These are phyloP conservation scores for Alternaria sp. DNA, from an alignment of 2,329 filamentous ascomycete species.

Conservation along the genomic window DNA sequence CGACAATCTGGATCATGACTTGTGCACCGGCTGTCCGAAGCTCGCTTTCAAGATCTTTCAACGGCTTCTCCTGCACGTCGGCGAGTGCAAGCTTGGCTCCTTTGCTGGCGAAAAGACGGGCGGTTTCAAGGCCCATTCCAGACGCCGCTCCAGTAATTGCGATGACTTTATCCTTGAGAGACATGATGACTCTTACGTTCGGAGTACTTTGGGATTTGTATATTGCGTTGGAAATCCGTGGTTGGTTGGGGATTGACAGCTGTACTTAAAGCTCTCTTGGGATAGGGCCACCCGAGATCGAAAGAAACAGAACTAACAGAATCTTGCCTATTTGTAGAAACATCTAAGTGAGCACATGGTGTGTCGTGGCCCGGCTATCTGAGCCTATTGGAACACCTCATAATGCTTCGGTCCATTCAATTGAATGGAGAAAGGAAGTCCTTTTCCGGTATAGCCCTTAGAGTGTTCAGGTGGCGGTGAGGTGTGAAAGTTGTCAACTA, in stretches of 20 bases:
- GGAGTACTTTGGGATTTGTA: neutral
- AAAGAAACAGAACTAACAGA: neutral
- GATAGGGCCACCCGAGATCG: neutral
- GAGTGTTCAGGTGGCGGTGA: neutral
- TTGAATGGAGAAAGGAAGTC: neutral
- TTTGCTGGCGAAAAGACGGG: constrained; percentile 36
- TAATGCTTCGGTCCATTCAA: neutral
- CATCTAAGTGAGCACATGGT: neutral
- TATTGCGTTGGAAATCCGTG: neutral
- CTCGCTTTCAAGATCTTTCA: constrained; percentile 32
- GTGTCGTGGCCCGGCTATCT: neutral
- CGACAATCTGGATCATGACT: constrained; percentile 55
- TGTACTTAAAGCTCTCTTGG: neutral
- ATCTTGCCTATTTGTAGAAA: neutral
- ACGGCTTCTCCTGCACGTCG: constrained; percentile 40
- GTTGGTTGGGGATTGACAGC: neutral
- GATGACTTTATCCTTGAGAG: constrained; percentile 42
- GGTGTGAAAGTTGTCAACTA: neutral
- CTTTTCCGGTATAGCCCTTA: constrained; percentile 3
- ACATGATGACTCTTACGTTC: constrained; percentile 16
- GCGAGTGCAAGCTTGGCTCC: constrained; percentile 45
- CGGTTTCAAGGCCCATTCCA: constrained; percentile 43
- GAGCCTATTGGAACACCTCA: neutral
- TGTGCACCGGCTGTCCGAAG: constrained; percentile 26
- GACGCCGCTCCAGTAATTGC: constrained; percentile 45